These are phyloP conservation scores for Sclerotinia borealis DNA, from an alignment of 2,329 filamentous ascomycete genomes.

Conservation along the genomic window DNA sequence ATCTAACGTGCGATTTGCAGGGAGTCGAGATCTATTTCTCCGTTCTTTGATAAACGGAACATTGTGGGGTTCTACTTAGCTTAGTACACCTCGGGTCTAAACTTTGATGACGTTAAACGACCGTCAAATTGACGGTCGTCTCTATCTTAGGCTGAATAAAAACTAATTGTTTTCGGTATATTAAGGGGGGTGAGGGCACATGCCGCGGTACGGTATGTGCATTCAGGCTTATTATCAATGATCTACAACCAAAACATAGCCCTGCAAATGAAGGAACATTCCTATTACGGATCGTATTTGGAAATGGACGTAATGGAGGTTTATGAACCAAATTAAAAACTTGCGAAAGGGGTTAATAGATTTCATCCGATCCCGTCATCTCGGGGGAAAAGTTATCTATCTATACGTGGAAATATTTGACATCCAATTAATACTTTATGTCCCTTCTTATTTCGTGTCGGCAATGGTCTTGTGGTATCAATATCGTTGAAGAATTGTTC, in stretches of 20 bases:
- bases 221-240: background rate
- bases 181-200: background rate
- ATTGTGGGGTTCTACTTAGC: background rate
- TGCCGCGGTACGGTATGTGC: background rate
- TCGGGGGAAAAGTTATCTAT: background rate
- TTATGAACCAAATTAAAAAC: background rate
- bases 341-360: background rate
- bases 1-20: background rate
- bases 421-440: background rate
- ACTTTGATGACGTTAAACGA: no score
- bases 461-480: no score
- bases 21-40: background rate
- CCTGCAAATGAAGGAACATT: background rate
- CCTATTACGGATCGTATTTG: background rate
- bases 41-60: background rate
- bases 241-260: background rate
- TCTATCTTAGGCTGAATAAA: background rate
- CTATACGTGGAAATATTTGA: conserved; percentile 2
- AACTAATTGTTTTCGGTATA: background rate
- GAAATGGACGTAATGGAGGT: background rate
- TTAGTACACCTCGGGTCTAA: no score
- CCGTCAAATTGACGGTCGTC: no score
- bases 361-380: background rate
- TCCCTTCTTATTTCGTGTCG: background rate
- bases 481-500: background rate